phyloP scores from a whole-genome alignment of 169 alveolate genomes.

The Eimeria brunetti region DNA sequence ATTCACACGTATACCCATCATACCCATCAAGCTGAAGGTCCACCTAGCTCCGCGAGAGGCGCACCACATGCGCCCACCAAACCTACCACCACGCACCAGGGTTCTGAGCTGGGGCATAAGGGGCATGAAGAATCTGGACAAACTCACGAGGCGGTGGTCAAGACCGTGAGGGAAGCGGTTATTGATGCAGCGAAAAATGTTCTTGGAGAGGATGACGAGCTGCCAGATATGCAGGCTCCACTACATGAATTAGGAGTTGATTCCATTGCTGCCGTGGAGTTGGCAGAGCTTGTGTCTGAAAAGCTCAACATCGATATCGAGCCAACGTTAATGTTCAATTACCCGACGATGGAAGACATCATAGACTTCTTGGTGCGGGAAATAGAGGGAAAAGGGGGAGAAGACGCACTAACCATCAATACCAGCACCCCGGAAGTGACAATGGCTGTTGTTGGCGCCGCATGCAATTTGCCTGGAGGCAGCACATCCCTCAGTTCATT shows the following conservation, averaged over 20 bases:
- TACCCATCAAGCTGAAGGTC: constrained; percentile 45
- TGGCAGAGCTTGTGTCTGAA: constrained; percentile 84
- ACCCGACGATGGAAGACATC: constrained; percentile 86
- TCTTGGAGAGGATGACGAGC: constrained; percentile 74
- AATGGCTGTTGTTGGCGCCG: constrained; percentile 83
- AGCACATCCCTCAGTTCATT: constrained; percentile 82
- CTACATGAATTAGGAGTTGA: constrained; percentile 87
- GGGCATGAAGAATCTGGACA: constrained; percentile 44
- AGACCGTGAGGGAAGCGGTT: constrained; percentile 78
- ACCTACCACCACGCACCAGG: background rate
- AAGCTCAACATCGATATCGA: constrained; percentile 84
- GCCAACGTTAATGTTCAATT: constrained; percentile 86
- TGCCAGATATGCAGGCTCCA: constrained; percentile 84
- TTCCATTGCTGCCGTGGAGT: constrained; percentile 86
- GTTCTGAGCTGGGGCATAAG: background rate
- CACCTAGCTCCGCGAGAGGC: constrained; percentile 9
- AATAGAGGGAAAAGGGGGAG: constrained; percentile 74
- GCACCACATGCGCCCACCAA: constrained; percentile 8
- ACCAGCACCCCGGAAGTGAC: constrained; percentile 34
- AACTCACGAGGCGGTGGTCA: constrained; percentile 38
- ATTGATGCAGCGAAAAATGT: constrained; percentile 73
- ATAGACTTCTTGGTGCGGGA: constrained; percentile 82
- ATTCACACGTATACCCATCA: constrained; percentile 49
- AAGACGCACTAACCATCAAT: constrained; percentile 27
- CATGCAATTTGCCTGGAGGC: constrained; percentile 88